A percentile compares a stretch with the other conserved stretches of the same genome.
These are phyloP conservation scores for Helminthosporium solani DNA, from an alignment of 2,329 filamentous ascomycete species.

Conservation along the genomic window DNA sequence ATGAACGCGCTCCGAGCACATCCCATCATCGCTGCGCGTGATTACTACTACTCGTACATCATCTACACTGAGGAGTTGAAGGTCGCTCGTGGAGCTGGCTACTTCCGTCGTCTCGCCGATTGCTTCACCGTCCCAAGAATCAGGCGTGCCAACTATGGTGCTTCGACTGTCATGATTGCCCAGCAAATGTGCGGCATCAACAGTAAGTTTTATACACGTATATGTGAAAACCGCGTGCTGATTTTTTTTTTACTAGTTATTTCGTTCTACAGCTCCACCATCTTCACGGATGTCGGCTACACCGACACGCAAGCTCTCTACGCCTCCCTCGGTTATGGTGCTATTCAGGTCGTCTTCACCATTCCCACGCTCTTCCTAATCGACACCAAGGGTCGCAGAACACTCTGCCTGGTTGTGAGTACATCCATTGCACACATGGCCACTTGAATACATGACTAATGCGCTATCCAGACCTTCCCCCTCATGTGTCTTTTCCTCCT, in stretches of 20 bases:
- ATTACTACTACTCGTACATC: constrained; percentile 42
- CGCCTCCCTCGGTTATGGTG: constrained; percentile 41
- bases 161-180: constrained; percentile 44
- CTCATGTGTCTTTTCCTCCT: constrained; percentile 41
- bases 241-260: constrained; percentile 57
- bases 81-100: constrained; percentile 34
- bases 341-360: constrained; percentile 38
- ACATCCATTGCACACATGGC: background rate
- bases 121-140: constrained; percentile 47
- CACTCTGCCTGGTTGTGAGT: constrained; percentile 26
- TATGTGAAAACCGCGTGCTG: constrained; percentile 65
- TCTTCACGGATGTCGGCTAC: constrained; percentile 59
- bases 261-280: constrained; percentile 73
- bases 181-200: constrained; percentile 57
- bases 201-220: constrained; percentile 60
- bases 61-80: constrained; percentile 40
- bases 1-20: constrained; percentile 46
- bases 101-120: constrained; percentile 49
- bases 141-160: constrained; percentile 41
- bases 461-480: constrained; percentile 31
- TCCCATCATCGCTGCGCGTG: constrained; percentile 38
- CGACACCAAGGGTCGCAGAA: constrained; percentile 42
- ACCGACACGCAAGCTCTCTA: constrained; percentile 29
- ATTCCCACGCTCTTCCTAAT: constrained; percentile 43
- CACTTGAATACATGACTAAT: constrained; percentile 1